Base-by-base conservation (phyloP, 129 eudicot species). In the Tanacetum coccineum region DNA sequence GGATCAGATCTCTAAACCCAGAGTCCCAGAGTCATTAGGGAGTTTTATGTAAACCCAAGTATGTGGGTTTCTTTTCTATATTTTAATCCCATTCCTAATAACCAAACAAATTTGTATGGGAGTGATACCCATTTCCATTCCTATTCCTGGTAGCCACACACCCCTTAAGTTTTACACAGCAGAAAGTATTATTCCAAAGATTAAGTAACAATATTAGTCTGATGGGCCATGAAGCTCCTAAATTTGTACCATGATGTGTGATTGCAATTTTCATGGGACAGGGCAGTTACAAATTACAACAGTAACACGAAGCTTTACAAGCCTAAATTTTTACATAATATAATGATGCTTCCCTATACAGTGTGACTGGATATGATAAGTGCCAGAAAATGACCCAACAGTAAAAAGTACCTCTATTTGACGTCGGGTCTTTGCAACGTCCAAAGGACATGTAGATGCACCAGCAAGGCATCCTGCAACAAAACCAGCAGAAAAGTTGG, bases 391-490 rank as follows among this genome's bases (percentile, higher is more conserved):
- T 13, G 45, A 59, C 6, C 6, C 42, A 36, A 28, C 14, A 28
- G 64, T 22, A 59, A 6, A 7, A 47, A n/a, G 25, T 18, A 88
- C 96, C 98, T 88, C 98, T 26, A 92, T 92, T 68, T 92, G 98
- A 56, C 89, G 83, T 3, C 98, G 80, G 40, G 98, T 92, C 76
- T 90, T 92, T 17, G 91, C 98, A 66, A 88, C 98, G 51, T 92
- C 98, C 30, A 92, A 77, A 62, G 98, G 98, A 76, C 96, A 88
- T 13, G 98, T 92, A 4, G 85, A 66, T 30, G 85, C 86, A 52
- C 87, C 95, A 20, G 98, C 96, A 74, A 92, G 82, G 81, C 76
- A 74, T 63, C 98, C 98, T 51, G 98, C 98, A 52, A 84, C 83
- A 76, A 88, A 82, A 56, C 96, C 98, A 36, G 89, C 95, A 70